Percentiles rank a stretch among this genome's conserved stretches.
phyloP scores from a whole-genome alignment of 2,329 filamentous ascomycete species.

The Ceratocystis variospora region DNA sequence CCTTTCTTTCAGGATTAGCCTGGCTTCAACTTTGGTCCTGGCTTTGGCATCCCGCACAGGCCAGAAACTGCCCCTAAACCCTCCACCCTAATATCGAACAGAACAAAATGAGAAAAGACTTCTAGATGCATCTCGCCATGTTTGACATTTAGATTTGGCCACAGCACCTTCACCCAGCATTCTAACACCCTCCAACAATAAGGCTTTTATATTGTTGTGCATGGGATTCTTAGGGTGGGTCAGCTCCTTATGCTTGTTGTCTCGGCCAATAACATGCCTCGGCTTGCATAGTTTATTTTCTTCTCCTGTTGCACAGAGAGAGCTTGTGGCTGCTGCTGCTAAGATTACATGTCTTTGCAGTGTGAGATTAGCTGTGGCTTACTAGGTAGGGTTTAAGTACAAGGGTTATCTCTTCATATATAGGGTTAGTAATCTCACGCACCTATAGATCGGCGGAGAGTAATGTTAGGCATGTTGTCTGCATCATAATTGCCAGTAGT shows the following conservation, averaged over 20 bases:
- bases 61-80: neutral
- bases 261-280: neutral
- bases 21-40: neutral
- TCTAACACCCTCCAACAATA: neutral
- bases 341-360: neutral
- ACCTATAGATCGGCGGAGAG: neutral
- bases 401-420: neutral
- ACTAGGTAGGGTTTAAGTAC: neutral
- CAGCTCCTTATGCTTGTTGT: neutral
- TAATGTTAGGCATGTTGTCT: too few relatives aligned
- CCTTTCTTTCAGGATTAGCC: neutral
- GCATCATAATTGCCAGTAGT: too few relatives aligned
- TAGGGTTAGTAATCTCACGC: neutral
- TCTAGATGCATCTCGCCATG: neutral
- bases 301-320: neutral
- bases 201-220: neutral
- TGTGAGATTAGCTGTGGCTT: neutral
- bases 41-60: neutral
- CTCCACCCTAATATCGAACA: too few relatives aligned
- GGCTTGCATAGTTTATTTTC: neutral
- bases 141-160: neutral
- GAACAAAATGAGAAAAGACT: too few relatives aligned
- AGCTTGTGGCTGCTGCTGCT: neutral
- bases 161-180: neutral
- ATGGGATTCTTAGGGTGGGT: neutral